Conservation (phyloP, 2,329 filamentous ascomycete genomes). For the Elsinoe ampelina region DNA sequence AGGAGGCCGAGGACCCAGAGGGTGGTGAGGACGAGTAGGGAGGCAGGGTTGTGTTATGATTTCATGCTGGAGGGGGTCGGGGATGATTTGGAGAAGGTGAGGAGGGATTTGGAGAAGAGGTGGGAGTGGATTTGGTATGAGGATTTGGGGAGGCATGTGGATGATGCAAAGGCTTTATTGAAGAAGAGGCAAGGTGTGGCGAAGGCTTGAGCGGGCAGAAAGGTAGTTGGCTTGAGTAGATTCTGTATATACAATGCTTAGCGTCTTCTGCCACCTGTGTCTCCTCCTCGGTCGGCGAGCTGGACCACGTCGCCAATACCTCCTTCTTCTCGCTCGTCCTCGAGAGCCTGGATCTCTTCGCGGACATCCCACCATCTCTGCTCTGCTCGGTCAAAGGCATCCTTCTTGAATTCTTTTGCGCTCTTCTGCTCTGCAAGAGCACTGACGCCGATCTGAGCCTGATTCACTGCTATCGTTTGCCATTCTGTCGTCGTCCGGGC, state of each 20-base stretch:
- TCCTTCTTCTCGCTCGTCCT: slow-evolving; percentile 92
- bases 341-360: slow-evolving; percentile 81
- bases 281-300: slow-evolving; percentile 2
- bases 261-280: background rate
- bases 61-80: slow-evolving; percentile 25
- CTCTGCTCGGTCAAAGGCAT: slow-evolving; percentile 82
- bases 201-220: background rate
- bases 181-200: background rate
- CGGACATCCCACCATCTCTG: slow-evolving; percentile 98
- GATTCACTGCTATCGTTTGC: slow-evolving; percentile 61
- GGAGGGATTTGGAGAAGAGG: slow-evolving; percentile 23
- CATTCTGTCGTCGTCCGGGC: slow-evolving; percentile 76
- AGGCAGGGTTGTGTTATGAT: slow-evolving; percentile 34
- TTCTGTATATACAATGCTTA: background rate
- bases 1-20: slow-evolving; percentile 32
- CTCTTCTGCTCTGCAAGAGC: slow-evolving; percentile 59
- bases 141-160: slow-evolving; percentile 28
- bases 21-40: slow-evolving; percentile 32
- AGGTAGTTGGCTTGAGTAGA: background rate
- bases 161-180: slow-evolving; percentile 20
- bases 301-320: slow-evolving; percentile 85
- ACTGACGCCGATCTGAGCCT: slow-evolving; percentile 2
- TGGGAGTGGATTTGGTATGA: slow-evolving; percentile 35
- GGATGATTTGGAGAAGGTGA: slow-evolving; percentile 30
- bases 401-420: slow-evolving; percentile 86